phyloP scores from a whole-genome alignment of 257 asterid genomes.

The Nicotiana obtusifolia region DNA sequence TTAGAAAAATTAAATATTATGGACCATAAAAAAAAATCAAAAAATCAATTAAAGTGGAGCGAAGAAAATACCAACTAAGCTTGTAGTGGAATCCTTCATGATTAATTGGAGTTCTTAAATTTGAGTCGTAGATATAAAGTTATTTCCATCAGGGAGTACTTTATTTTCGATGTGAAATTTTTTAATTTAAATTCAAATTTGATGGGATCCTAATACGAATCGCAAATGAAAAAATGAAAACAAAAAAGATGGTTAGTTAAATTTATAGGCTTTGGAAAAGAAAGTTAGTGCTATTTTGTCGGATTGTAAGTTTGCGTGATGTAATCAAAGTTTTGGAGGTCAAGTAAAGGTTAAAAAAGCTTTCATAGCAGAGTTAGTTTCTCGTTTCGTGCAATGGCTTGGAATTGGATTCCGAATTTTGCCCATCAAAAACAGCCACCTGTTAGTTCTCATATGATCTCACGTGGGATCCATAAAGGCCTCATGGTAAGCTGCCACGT shows the following conservation, averaged over 20 bases:
- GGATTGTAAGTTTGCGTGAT: not conserved
- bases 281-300: conserved; percentile 17
- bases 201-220: no score
- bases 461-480: not conserved
- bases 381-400: not conserved
- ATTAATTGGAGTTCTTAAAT: no score
- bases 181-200: no score
- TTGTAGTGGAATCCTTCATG: no score
- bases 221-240: no score
- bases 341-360: not conserved
- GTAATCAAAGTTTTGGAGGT: conserved; percentile 10
- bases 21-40: no score
- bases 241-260: not conserved
- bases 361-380: not conserved
- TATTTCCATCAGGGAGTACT: no score
- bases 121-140: no score
- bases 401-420: not conserved
- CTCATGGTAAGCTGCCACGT: conserved; percentile 11
- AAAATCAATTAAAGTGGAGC: no score
- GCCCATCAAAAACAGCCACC: conserved; percentile 7
- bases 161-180: no score
- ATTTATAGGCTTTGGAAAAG: not conserved
- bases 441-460: not conserved
- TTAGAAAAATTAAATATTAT: no score
- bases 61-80: no score